phyloP scores from a whole-genome alignment of 441 rosid genomes.

The Pelargonium citronellum region DNA sequence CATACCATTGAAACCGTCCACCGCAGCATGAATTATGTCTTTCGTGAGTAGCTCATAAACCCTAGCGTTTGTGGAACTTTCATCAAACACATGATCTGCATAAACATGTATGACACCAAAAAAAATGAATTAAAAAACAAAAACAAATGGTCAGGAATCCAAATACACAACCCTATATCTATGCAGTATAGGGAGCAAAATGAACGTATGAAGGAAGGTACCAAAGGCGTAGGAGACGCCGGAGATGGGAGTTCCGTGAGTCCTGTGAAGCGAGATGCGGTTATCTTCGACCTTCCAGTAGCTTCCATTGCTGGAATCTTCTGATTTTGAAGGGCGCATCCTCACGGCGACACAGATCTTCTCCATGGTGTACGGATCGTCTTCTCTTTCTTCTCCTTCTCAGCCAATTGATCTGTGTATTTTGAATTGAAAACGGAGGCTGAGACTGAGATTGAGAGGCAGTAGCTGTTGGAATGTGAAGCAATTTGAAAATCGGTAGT shows the following conservation, averaged over 20 bases:
- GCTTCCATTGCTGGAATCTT: conserved; percentile 35
- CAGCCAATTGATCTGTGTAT: too few species aligned
- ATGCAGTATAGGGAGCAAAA: too few species aligned
- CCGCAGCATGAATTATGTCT: conserved; percentile 66
- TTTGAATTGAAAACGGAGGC: too few species aligned
- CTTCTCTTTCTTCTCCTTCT: not conserved
- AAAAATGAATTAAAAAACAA: not conserved
- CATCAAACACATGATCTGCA: conserved; percentile 76
- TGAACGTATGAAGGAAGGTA: conserved; percentile 16
- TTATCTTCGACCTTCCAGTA: conserved; percentile 70
- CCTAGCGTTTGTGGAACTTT: conserved; percentile 49
- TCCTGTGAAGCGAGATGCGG: conserved; percentile 67
- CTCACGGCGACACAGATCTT: conserved; percentile 90
- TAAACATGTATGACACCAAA: not conserved
- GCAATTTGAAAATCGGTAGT: too few species aligned
- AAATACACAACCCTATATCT: not conserved
- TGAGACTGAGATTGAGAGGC: too few species aligned
- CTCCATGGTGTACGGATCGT: conserved; percentile 42
- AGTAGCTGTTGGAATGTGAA: too few species aligned
- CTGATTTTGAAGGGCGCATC: conserved; percentile 49
- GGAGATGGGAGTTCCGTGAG: conserved; percentile 62
- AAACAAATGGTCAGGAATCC: not conserved
- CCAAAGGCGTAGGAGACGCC: conserved; percentile 68
- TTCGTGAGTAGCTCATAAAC: conserved; percentile 77
- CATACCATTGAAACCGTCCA: conserved; percentile 78